These are phyloP conservation scores for Entonaema liquescens DNA, from an alignment of 495 filamentous ascomycete species.

Conservation along the genomic window DNA sequence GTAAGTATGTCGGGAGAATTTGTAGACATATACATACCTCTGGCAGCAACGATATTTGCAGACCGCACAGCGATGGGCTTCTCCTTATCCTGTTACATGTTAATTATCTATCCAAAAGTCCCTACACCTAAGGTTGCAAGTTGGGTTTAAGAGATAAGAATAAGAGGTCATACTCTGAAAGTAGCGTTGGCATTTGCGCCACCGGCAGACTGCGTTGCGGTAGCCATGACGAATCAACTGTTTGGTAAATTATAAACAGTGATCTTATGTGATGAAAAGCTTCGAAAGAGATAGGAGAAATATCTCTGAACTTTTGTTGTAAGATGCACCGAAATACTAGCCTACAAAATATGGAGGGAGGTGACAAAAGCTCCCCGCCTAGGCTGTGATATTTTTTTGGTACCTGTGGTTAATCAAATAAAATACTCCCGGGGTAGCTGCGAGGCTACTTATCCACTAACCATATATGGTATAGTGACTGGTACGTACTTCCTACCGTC, in stretches of 20 bases:
- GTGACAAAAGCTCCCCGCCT: slow-evolving; percentile 25
- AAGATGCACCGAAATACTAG: neutral
- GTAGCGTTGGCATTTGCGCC: slow-evolving; percentile 70
- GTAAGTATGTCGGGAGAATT: slow-evolving; percentile 3
- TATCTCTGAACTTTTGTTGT: slow-evolving; percentile 1
- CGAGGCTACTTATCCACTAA: slow-evolving; percentile 41
- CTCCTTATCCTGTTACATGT: slow-evolving; percentile 83
- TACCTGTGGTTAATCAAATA: slow-evolving; percentile 14
- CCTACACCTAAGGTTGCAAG: slow-evolving; percentile 12
- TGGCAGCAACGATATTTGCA: slow-evolving; percentile 94
- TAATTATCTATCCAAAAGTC: slow-evolving; percentile 46
- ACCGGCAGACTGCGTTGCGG: slow-evolving; percentile 62
- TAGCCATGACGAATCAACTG: slow-evolving; percentile 66
- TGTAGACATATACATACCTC: slow-evolving; percentile 67
- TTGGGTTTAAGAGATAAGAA: slow-evolving; percentile 12
- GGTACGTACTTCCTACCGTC: slow-evolving; percentile 12
- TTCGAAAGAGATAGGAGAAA: neutral
- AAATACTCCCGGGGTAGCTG: slow-evolving; percentile 42
- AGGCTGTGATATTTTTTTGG: slow-evolving; percentile 39
- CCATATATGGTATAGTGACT: slow-evolving; percentile 1
- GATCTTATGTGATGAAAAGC: neutral
- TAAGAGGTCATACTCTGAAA: slow-evolving; percentile 72
- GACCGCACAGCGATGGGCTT: slow-evolving; percentile 96
- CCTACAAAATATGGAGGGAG: neutral
- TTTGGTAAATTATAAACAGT: neutral